Percentiles rank a stretch among this genome's conserved stretches.
These are phyloP conservation scores for Selaginella moellendorffii DNA, from an alignment of 75 land plant species.

Conservation along the genomic window DNA sequence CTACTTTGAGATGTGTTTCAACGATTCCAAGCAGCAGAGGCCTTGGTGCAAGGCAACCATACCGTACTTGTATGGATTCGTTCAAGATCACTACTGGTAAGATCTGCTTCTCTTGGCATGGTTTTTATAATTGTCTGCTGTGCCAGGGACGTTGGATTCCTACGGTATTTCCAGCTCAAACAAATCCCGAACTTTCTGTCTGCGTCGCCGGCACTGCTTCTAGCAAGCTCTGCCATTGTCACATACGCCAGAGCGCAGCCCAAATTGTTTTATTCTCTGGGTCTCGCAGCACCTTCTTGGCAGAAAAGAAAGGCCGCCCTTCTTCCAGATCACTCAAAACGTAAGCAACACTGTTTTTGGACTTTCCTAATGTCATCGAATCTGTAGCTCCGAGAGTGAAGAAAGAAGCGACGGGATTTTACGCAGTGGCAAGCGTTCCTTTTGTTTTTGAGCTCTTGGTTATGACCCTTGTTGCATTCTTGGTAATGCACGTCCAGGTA, in stretches of 20 bases:
- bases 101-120: constrained; percentile 10
- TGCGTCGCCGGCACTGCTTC: constrained; percentile 67
- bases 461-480: constrained; percentile 53
- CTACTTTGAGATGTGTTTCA: constrained; percentile 48
- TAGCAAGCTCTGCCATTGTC: constrained; percentile 44
- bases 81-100: constrained; percentile 91
- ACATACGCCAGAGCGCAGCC: constrained; percentile 36
- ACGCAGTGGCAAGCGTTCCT: constrained; percentile 34
- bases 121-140: constrained; percentile 15
- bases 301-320: constrained; percentile 4
- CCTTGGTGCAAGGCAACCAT: constrained; percentile 70
- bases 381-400: neutral
- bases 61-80: constrained; percentile 68
- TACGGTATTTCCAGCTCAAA: constrained; percentile 74
- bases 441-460: constrained; percentile 62
- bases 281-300: constrained; percentile 20
- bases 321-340: neutral
- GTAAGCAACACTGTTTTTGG: neutral
- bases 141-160: constrained; percentile 84
- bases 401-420: constrained; percentile 17
- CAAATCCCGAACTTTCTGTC: constrained; percentile 93
- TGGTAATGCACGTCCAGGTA: constrained; percentile 98
- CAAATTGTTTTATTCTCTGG: constrained; percentile 35
- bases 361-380: neutral
- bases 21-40: constrained; percentile 14